Percentiles rank a stretch among this genome's conserved stretches.
These are phyloP conservation scores for Klebsormidium nitens DNA, from an alignment of 139 green algal species.

Conservation along the genomic window DNA sequence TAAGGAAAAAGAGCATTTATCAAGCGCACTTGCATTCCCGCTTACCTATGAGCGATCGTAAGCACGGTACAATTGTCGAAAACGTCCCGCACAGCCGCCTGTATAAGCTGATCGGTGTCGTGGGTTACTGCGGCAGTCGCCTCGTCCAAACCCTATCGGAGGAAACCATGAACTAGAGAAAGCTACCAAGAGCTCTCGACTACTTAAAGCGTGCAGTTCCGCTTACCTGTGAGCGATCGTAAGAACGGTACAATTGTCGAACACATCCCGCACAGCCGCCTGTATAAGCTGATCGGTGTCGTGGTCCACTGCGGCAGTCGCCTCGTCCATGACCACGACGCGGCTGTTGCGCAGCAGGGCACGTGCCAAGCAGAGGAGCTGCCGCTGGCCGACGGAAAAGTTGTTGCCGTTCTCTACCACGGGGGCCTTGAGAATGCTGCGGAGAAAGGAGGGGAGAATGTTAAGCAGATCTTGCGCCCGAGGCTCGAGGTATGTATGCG, in stretches of 20 bases:
- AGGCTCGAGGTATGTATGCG: no score
- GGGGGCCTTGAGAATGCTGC: no score
- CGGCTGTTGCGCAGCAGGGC: constrained; percentile 70
- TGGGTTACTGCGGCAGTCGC: constrained; percentile 80
- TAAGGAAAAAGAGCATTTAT: no score
- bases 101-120: constrained; percentile 77
- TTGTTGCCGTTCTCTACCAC: constrained; percentile 80
- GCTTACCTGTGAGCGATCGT: constrained; percentile 62
- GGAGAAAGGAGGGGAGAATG: no score
- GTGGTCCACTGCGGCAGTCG: constrained; percentile 77
- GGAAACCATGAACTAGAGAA: no score
- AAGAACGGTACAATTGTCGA: constrained; percentile 58
- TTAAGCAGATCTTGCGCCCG: no score
- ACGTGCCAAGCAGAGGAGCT: constrained; percentile 86
- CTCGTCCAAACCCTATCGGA: no score
- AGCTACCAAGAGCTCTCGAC: no score
- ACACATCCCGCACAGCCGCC: constrained; percentile 55
- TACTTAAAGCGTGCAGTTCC: no score
- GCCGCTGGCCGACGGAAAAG: constrained; percentile 83
- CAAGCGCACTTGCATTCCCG: no score
- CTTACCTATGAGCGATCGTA: constrained; percentile 59
- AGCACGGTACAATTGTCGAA: constrained; percentile 59
- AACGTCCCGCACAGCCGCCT: constrained; percentile 56
- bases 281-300: constrained; percentile 80
- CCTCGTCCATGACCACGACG: constrained; percentile 82